Evolutionary conservation across 2,329 filamentous ascomycete species (phyloP).

Genomic region (Lachnellula willkommii): DNA sequence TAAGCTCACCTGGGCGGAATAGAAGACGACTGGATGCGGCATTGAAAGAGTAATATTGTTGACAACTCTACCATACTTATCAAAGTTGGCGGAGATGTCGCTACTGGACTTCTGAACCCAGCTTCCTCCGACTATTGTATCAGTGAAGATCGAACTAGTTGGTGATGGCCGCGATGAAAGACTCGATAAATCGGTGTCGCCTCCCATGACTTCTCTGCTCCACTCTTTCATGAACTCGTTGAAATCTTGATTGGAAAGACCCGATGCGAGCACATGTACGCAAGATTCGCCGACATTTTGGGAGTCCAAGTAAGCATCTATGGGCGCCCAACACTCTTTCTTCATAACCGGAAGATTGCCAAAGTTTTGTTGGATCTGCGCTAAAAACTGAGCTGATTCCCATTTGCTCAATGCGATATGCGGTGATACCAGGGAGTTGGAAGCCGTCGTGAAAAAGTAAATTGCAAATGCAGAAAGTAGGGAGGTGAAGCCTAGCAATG

Average conservation of each 20-base stretch:
- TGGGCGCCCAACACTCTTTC: slow-evolving; percentile 6
- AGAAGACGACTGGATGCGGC: slow-evolving; percentile 10
- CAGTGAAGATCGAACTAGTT: slow-evolving; percentile 6
- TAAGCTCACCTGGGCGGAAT: neutral
- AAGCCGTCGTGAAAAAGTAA: slow-evolving; percentile 6
- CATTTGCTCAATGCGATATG: slow-evolving; percentile 2
- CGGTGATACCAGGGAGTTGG: slow-evolving; percentile 7
- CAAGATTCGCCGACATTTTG: slow-evolving; percentile 8
- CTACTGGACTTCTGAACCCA: slow-evolving; percentile 3
- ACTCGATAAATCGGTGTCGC: neutral
- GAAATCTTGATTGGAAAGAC: slow-evolving; percentile 5
- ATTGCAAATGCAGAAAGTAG: slow-evolving; percentile 4
- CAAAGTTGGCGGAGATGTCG: slow-evolving; percentile 3
- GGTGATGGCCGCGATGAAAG: slow-evolving; percentile 1
- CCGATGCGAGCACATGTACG: slow-evolving; percentile 6
- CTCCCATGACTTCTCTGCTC: neutral
- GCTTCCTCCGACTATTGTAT: neutral
- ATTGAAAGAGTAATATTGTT: slow-evolving; percentile 12
- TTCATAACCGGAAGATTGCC: slow-evolving; percentile 6
- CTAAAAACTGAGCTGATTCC: slow-evolving; percentile 1
- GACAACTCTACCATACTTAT: slow-evolving; percentile 4
- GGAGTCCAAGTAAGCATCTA: slow-evolving; percentile 1
- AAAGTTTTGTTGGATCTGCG: slow-evolving; percentile 2
- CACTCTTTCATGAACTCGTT: slow-evolving; percentile 9
- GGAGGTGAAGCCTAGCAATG: slow-evolving; percentile 2